Conservation (phyloP, 2,329 filamentous ascomycete genomes). For the Fusarium armeniacum region DNA sequence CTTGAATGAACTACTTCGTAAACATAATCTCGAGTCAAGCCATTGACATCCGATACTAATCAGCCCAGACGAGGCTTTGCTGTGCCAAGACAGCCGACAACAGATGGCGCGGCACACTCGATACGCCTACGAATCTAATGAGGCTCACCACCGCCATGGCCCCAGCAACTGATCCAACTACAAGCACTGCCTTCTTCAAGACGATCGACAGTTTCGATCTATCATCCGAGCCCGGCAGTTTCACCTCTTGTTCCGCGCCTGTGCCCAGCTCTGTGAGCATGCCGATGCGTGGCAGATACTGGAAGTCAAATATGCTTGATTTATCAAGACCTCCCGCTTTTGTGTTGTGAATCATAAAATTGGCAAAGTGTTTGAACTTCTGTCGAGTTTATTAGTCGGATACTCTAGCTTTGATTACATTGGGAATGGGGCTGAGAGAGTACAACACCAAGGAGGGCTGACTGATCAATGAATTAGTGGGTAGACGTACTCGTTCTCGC, state of each 20-base stretch:
- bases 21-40: neutral
- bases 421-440: neutral
- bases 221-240: slow-evolving; percentile 2
- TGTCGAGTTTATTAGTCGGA: slow-evolving; percentile 37
- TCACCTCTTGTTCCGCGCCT: slow-evolving; percentile 6
- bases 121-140: slow-evolving; percentile 34
- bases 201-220: slow-evolving; percentile 15
- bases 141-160: slow-evolving; percentile 36
- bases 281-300: slow-evolving; percentile 70
- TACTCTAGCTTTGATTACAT: neutral
- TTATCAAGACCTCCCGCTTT: slow-evolving; percentile 72
- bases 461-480: neutral
- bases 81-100: slow-evolving; percentile 42
- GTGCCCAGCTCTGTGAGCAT: slow-evolving; percentile 55
- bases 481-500: slow-evolving; percentile 48
- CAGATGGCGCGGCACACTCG: slow-evolving; percentile 37
- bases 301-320: slow-evolving; percentile 76
- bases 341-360: slow-evolving; percentile 72
- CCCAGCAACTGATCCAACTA: slow-evolving; percentile 31
- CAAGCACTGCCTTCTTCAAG: slow-evolving; percentile 41
- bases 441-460: neutral
- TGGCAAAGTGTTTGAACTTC: slow-evolving; percentile 48
- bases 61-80: slow-evolving; percentile 38
- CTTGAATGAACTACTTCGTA: neutral
- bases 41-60: slow-evolving; percentile 8